These are phyloP conservation scores for Plasmodium berghei DNA, from an alignment of 169 alveolate species.

Conservation along the genomic window DNA sequence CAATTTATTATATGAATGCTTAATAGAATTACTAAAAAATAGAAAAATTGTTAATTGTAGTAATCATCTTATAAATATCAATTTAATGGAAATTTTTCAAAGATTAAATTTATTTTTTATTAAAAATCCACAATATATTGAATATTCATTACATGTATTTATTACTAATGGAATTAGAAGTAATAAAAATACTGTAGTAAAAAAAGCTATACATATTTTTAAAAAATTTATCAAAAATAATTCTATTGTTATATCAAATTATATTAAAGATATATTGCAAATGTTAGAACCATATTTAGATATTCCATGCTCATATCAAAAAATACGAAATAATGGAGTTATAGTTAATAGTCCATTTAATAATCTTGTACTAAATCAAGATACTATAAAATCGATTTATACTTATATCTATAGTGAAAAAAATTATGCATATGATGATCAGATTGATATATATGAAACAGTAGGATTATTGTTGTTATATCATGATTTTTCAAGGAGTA, in stretches of 20 bases:
- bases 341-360: neutral
- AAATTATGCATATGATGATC: slow-evolving; percentile 65
- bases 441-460: slow-evolving; percentile 58
- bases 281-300: slow-evolving; percentile 53
- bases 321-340: neutral
- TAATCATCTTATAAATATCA: slow-evolving; percentile 64
- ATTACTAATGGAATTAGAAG: slow-evolving; percentile 69
- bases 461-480: slow-evolving; percentile 34
- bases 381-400: slow-evolving; percentile 38
- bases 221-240: slow-evolving; percentile 52
- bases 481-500: slow-evolving; percentile 24
- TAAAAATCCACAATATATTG: slow-evolving; percentile 56
- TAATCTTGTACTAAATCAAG: slow-evolving; percentile 7
- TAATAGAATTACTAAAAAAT: slow-evolving; percentile 61
- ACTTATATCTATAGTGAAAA: slow-evolving; percentile 21
- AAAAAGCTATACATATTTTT: slow-evolving; percentile 64
- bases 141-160: slow-evolving; percentile 52
- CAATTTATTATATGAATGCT: slow-evolving; percentile 33
- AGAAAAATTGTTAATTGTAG: slow-evolving; percentile 43
- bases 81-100: slow-evolving; percentile 72
- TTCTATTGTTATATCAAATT: slow-evolving; percentile 34
- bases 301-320: slow-evolving; percentile 44
- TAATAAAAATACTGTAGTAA: slow-evolving; percentile 34
- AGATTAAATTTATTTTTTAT: slow-evolving; percentile 56
- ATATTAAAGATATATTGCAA: slow-evolving; percentile 64